phyloP scores from a whole-genome alignment of 345 rosid species.

The Jatropha curcas region DNA sequence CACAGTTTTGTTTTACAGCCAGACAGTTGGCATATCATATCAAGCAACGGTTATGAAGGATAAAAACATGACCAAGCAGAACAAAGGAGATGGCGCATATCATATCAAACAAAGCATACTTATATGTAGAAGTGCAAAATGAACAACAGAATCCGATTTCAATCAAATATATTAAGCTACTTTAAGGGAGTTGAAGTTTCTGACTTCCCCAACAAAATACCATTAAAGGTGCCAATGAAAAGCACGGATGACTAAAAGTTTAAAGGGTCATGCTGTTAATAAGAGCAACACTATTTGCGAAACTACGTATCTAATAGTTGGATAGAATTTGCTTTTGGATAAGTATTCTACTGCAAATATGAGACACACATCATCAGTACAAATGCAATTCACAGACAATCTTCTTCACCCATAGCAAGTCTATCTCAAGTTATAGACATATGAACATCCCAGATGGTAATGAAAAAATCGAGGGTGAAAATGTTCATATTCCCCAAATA shows the following conservation, averaged over 20 bases:
- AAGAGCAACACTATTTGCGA: too few species aligned
- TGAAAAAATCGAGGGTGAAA: not conserved
- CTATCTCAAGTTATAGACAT: not conserved
- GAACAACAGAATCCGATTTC: not conserved
- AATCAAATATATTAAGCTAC: not conserved
- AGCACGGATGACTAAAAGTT: not conserved
- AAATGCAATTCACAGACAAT: too few species aligned
- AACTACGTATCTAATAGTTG: too few species aligned
- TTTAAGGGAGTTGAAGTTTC: not conserved
- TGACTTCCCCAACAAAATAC: too few species aligned
- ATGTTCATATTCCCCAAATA: not conserved
- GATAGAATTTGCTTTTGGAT: too few species aligned
- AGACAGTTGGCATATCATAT: not conserved
- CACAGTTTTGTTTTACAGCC: not conserved
- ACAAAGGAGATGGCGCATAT: not conserved
- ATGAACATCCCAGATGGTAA: not conserved
- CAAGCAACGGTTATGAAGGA: not conserved
- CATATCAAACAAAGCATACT: not conserved
- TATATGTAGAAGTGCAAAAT: not conserved
- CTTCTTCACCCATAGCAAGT: too few species aligned
- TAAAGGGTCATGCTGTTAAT: too few species aligned
- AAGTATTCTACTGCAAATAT: too few species aligned
- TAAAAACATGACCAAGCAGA: not conserved
- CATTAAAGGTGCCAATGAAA: not conserved
- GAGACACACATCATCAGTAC: too few species aligned